Evolutionary conservation across 2,329 filamentous ascomycete genomes (phyloP), one percentile per base, ranked within the genome.

Genomic region (Microcyclosporella mali): DNA sequence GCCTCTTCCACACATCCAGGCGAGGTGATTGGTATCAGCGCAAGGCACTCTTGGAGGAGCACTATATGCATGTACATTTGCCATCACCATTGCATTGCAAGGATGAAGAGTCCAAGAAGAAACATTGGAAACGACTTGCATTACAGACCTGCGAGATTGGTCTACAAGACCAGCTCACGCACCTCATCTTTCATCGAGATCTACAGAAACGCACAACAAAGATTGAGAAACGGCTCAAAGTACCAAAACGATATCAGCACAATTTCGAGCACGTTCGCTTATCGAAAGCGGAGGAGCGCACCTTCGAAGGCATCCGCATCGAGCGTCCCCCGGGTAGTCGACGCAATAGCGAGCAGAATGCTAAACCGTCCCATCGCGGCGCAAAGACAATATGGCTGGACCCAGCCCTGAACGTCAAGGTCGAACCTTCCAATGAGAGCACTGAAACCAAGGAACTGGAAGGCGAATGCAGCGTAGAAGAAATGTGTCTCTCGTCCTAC

Each of bases 1-100:
- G 77, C 3, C 73, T 95, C 0, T 97, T 97, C 56, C 89, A 97
- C 56, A 74, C 85, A 33, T 80, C 88, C 1, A 78, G 89, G 19
- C 79, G 92, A 32, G 92, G 92, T 0, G 79, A 82, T 1, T 98
- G 92, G 92, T 97, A 97, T 61, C 89, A 95, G 60, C 85, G 92
- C 15, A 95, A 94, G 66, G 92, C 90, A 1, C 70, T 98, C 1
- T 66, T 98, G 2, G 92, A 98, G 68, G 92, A 98, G 62, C 88
- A 94, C 60, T 97, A 98, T 64, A 89, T 97, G 85, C 75, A 81
- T 58, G 70, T 74, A 3, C 60, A 85, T 4, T 73, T 70, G 21
- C 69, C 75, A 0, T 64, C 63, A 2, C 60, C 60, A 14, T 30
- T 49, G 14, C 66, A 69, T 2, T 70, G 66, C 19, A 69, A 71